Evolutionary conservation across 495 filamentous ascomycete genomes (phyloP).

Genomic region (Xylaria scruposa): DNA sequence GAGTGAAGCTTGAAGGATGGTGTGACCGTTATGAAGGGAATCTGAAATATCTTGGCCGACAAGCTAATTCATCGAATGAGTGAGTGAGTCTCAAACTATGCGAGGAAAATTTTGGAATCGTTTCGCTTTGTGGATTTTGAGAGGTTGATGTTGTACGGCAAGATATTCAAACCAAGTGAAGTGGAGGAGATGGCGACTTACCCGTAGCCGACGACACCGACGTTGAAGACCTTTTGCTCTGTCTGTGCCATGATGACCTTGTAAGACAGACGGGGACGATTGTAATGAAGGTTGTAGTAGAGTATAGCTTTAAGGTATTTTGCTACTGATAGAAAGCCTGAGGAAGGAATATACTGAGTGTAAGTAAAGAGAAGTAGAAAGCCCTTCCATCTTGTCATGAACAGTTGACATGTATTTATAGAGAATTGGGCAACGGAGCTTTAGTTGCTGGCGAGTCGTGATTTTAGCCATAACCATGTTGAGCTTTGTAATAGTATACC

Average conservation of each 20-base stretch:
- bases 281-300: conserved; percentile 2
- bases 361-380: not conserved
- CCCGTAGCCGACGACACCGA: conserved; percentile 64
- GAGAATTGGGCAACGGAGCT: not conserved
- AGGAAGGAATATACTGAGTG: not conserved
- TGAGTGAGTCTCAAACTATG: not conserved
- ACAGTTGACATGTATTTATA: not conserved
- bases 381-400: not conserved
- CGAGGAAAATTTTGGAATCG: not conserved
- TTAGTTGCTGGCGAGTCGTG: not conserved
- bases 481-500: too few relatives aligned
- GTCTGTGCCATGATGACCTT: conserved; percentile 30
- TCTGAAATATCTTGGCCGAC: conserved; percentile 89
- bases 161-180: too few relatives aligned
- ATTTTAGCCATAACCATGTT: not conserved
- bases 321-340: not conserved
- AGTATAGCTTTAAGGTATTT: not conserved
- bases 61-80: conserved; percentile 54
- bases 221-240: conserved; percentile 49
- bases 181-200: conserved; percentile 34
- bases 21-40: conserved; percentile 76
- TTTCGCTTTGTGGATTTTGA: not conserved
- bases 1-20: conserved; percentile 73
- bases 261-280: not conserved
- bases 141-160: not conserved